Conservation (phyloP, 208 protist species). For the Trypanosoma rangeli region DNA sequence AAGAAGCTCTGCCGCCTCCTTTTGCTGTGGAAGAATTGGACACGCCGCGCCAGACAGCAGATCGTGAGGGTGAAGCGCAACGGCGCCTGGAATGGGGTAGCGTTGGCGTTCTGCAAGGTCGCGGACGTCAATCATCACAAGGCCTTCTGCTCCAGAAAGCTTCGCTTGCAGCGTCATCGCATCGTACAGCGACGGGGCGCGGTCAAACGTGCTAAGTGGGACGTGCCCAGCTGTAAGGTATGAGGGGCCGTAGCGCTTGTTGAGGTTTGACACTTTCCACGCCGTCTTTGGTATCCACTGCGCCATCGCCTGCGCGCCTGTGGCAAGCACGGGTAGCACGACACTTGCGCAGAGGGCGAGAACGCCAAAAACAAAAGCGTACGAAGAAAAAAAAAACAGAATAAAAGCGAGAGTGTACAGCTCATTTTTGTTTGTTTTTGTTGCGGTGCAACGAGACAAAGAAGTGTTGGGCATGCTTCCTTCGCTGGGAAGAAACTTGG, state of each 20-base stretch:
- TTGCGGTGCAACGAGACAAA: no score
- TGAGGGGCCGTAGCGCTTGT: slow-evolving; percentile 78
- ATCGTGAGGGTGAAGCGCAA: slow-evolving; percentile 74
- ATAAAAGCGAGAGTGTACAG: no score
- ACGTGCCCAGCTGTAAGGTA: slow-evolving; percentile 49
- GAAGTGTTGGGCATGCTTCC: no score
- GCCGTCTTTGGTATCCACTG: slow-evolving; percentile 90
- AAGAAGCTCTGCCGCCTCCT: slow-evolving; percentile 51
- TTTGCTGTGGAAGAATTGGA: slow-evolving; percentile 64
- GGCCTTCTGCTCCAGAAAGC: slow-evolving; percentile 19
- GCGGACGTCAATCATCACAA: slow-evolving; percentile 73
- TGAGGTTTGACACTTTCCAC: slow-evolving; percentile 85
- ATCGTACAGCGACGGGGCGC: slow-evolving; percentile 3
- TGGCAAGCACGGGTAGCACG: background rate
- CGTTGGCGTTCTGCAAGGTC: slow-evolving; percentile 36
- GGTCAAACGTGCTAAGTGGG: slow-evolving; percentile 7
- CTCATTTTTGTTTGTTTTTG: no score
- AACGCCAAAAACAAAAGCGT: background rate
- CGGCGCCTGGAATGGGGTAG: slow-evolving; percentile 24
- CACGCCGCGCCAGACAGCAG: slow-evolving; percentile 70
- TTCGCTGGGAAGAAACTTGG: no score
- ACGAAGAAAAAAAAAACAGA: background rate
- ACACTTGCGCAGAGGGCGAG: slow-evolving; percentile 5
- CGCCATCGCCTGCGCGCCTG: slow-evolving; percentile 44
- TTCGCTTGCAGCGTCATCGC: background rate